phyloP scores from a whole-genome alignment of 2,329 filamentous ascomycete genomes.

The Phyllosticta citriasiana region DNA sequence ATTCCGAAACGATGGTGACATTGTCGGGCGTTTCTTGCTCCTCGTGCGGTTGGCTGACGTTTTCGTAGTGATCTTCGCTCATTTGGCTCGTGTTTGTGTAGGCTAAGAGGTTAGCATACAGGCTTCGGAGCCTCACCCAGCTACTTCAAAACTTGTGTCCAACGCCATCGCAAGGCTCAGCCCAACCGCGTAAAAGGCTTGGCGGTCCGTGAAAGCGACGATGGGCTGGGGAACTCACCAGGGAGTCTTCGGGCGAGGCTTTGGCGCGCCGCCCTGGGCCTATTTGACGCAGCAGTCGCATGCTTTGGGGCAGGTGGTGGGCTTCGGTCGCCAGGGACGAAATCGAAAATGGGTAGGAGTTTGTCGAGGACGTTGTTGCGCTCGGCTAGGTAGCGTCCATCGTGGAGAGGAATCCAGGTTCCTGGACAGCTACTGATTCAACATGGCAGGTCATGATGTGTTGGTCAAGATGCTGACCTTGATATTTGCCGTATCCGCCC shows the following conservation, averaged over 20 bases:
- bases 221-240: slow-evolving; percentile 9
- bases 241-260: slow-evolving; percentile 38
- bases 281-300: slow-evolving; percentile 57
- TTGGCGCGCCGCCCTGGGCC: slow-evolving; percentile 67
- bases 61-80: slow-evolving; percentile 57
- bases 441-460: background rate
- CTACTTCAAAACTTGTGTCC: background rate
- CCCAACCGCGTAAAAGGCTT: background rate
- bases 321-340: slow-evolving; percentile 69
- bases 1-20: slow-evolving; percentile 71
- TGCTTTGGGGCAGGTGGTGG: slow-evolving; percentile 92
- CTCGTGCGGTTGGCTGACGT: slow-evolving; percentile 50
- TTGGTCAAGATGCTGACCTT: slow-evolving; percentile 49
- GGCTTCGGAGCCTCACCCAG: too few species aligned
- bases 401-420: slow-evolving; percentile 87
- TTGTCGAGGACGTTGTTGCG: slow-evolving; percentile 81
- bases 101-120: background rate
- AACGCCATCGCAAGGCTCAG: too few species aligned
- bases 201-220: background rate
- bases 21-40: slow-evolving; percentile 80
- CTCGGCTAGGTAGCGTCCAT: slow-evolving; percentile 71
- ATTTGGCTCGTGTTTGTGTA: slow-evolving; percentile 28
- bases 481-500: slow-evolving; percentile 96
- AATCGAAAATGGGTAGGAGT: slow-evolving; percentile 82
- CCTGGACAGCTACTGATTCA: slow-evolving; percentile 39